Conservation (phyloP, 805 yeast genomes). For the Sugiyamaella americana region DNA sequence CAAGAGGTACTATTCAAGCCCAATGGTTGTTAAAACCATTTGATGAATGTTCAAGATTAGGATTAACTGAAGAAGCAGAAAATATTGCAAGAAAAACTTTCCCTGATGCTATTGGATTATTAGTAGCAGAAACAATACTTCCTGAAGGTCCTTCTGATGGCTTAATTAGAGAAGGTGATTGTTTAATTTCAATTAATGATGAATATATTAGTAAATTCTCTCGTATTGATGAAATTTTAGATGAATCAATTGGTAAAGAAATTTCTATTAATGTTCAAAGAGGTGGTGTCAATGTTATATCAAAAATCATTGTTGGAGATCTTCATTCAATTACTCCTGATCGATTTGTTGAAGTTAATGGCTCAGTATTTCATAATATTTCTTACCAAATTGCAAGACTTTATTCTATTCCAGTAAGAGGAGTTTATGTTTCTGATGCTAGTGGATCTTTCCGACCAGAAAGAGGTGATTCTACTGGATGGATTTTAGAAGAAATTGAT, state of each 20-base stretch:
- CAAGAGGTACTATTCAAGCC: constrained; percentile 88
- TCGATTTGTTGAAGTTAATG: constrained; percentile 73
- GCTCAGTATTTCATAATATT: constrained; percentile 79
- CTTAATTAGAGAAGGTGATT: constrained; percentile 76
- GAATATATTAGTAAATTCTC: constrained; percentile 61
- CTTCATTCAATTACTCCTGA: constrained; percentile 78
- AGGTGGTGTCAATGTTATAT: constrained; percentile 55
- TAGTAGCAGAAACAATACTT: constrained; percentile 74
- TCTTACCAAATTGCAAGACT: constrained; percentile 86
- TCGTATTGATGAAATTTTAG: constrained; percentile 77
- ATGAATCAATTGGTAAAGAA: constrained; percentile 55
- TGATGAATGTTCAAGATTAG: constrained; percentile 85
- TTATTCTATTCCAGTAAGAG: constrained; percentile 75
- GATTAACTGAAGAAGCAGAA: constrained; percentile 71
- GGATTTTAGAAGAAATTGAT: constrained; percentile 76
- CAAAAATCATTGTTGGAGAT: constrained; percentile 58
- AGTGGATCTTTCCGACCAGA: constrained; percentile 58
- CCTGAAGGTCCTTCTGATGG: constrained; percentile 83
- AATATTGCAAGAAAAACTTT: constrained; percentile 57
- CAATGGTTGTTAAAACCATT: constrained; percentile 84
- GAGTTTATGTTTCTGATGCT: constrained; percentile 74
- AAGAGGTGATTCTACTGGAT: constrained; percentile 53
- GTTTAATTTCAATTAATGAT: constrained; percentile 67
- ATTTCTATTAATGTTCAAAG: constrained; percentile 61
- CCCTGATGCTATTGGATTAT: constrained; percentile 70